A percentile compares a stretch with the other conserved stretches of the same genome.
Evolutionary conservation across 768 basidiomycete genomes (phyloP).

Genomic region (Agrocybe praecox): DNA sequence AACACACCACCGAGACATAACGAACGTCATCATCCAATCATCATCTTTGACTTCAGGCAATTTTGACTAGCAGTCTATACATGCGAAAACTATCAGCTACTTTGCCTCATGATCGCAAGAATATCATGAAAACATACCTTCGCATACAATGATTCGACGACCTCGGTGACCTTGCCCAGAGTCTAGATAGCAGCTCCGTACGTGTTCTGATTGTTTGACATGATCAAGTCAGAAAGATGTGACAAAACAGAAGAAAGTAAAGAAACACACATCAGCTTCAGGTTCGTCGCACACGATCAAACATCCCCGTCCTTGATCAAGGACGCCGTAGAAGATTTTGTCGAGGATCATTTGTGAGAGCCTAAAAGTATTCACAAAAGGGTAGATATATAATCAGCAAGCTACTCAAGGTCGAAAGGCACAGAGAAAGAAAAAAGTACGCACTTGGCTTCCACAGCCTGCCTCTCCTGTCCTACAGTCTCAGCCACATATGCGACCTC

Average conservation of each 20-base stretch:
- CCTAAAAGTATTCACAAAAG: too few species aligned
- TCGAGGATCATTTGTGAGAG: constrained; percentile 98
- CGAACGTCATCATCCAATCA: too few species aligned
- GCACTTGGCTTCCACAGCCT: too few species aligned
- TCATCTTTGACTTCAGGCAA: not conserved
- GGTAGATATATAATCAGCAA: not conserved
- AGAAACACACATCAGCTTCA: too few species aligned
- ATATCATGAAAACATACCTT: too few species aligned
- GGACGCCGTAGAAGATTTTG: constrained; percentile 89
- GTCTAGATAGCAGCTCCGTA: constrained; percentile 91
- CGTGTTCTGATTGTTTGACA: constrained; percentile 57
- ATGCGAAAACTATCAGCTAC: too few species aligned
- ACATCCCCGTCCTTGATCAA: too few species aligned
- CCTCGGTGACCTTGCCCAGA: constrained; percentile 86
- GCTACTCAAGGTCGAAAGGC: too few species aligned
- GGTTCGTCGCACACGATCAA: too few species aligned
- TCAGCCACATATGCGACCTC: constrained; percentile 92
- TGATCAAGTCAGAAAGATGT: not conserved
- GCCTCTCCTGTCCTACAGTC: constrained; percentile 81
- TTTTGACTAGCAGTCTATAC: constrained; percentile 9
- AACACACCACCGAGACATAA: too few species aligned
- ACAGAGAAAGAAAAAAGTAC: constrained; percentile 22
- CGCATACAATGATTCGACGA: constrained; percentile 92
- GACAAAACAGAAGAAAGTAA: not conserved
- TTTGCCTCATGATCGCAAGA: too few species aligned